A percentile compares a stretch with the other conserved stretches of the same genome.
phyloP scores from a whole-genome alignment of 768 basidiomycete genomes.

The Heimioporus sp. region DNA sequence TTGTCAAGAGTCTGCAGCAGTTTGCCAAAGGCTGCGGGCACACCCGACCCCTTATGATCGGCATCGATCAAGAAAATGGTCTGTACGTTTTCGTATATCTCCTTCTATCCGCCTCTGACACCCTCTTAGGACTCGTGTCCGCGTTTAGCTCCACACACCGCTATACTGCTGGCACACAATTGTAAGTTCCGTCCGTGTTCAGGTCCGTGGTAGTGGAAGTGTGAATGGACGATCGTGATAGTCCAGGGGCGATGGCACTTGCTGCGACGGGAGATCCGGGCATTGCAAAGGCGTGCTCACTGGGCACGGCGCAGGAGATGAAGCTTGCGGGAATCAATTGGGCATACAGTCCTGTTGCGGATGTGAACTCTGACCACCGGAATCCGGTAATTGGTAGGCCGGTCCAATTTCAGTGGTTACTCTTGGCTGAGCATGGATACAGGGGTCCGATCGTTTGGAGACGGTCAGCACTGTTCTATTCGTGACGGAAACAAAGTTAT shows the following conservation, averaged over 20 bases:
- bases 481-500: too few relatives aligned
- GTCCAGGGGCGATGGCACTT: conserved; percentile 74
- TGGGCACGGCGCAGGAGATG: conserved; percentile 56
- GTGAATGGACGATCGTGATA: conserved; percentile 27
- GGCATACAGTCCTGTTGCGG: conserved; percentile 69
- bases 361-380: conserved; percentile 65
- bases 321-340: conserved; percentile 65
- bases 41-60: conserved; percentile 54
- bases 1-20: conserved; percentile 50
- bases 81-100: background rate
- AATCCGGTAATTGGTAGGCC: conserved; percentile 70
- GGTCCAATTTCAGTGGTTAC: too few relatives aligned
- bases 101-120: background rate
- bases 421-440: background rate
- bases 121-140: conserved; percentile 56
- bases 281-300: conserved; percentile 44
- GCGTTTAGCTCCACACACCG: conserved; percentile 58
- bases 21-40: conserved; percentile 60
- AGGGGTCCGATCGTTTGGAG: conserved; percentile 73
- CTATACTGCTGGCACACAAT: conserved; percentile 64
- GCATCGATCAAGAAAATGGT: conserved; percentile 78
- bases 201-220: background rate
- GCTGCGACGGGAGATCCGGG: conserved; percentile 50
- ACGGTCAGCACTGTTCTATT: conserved; percentile 52
- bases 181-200: conserved; percentile 47